phyloP scores from a whole-genome alignment of 2,329 filamentous ascomycete genomes.

The Myriosclerotinia curreyana region DNA sequence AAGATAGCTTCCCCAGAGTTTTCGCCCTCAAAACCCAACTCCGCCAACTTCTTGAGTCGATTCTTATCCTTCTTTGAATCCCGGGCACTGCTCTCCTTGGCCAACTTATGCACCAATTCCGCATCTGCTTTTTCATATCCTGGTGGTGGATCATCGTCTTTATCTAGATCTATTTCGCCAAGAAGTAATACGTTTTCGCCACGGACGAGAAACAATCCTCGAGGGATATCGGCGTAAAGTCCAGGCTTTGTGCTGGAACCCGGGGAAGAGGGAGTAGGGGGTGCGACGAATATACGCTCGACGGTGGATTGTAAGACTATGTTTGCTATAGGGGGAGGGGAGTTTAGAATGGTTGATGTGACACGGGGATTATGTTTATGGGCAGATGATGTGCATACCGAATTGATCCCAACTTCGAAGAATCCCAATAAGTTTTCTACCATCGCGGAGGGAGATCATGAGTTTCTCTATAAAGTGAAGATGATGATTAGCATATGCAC shows the following conservation, averaged over 20 bases:
- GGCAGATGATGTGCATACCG: conserved; percentile 56
- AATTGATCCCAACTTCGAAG: conserved; percentile 97
- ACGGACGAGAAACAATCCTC: conserved; percentile 86
- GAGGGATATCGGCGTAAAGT: conserved; percentile 78
- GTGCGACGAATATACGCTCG: conserved; percentile 70
- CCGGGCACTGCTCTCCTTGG: conserved; percentile 65
- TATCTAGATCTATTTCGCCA: conserved; percentile 95
- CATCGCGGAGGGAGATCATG: conserved; percentile 85
- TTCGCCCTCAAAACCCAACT: conserved; percentile 85
- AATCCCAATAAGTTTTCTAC: conserved; percentile 89
- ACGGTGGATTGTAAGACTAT: conserved; percentile 89
- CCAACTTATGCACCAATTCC: conserved; percentile 67
- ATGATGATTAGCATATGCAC: background rate
- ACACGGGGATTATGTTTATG: background rate
- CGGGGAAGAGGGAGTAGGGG: conserved; percentile 45
- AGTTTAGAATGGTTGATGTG: conserved; percentile 23
- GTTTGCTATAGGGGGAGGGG: conserved; percentile 62
- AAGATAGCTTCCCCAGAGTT: conserved; percentile 72
- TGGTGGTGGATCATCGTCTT: conserved; percentile 79
- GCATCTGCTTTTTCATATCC: conserved; percentile 65
- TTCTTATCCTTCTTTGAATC: conserved; percentile 73
- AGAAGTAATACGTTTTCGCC: conserved; percentile 96
- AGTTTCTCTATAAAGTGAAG: conserved; percentile 73
- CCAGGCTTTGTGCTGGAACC: conserved; percentile 41
- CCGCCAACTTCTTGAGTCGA: conserved; percentile 66